phyloP scores from a whole-genome alignment of 257 asterid genomes.

The Lycium ferocissimum region DNA sequence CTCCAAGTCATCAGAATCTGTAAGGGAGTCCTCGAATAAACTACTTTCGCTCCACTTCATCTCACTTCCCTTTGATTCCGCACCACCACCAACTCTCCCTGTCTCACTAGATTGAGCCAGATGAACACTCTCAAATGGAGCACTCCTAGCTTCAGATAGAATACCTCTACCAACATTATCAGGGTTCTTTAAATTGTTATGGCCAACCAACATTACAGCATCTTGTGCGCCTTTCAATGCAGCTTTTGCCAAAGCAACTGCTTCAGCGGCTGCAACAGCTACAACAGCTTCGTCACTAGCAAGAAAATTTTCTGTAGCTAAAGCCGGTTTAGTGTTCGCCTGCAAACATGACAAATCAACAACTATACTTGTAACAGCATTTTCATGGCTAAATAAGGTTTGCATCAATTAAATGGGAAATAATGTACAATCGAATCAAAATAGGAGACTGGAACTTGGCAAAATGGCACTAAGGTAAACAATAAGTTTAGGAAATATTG shows the following conservation, averaged over 20 bases:
- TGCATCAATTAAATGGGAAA: constrained; percentile 3
- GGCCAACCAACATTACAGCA: constrained; percentile 66
- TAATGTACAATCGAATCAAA: neutral
- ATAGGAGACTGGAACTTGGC: constrained; percentile 11
- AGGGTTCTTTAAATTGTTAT: constrained; percentile 42
- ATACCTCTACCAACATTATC: constrained; percentile 34
- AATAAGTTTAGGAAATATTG: neutral
- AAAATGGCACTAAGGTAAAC: constrained; percentile 23
- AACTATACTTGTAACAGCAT: constrained; percentile 46
- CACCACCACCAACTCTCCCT: constrained; percentile 24
- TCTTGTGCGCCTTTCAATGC: constrained; percentile 88
- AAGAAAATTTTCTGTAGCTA: constrained; percentile 56
- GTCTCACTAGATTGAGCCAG: constrained; percentile 50
- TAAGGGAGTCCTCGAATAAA: constrained; percentile 38
- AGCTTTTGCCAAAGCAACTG: constrained; percentile 86
- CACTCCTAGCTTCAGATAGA: constrained; percentile 28
- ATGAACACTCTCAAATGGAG: constrained; percentile 40
- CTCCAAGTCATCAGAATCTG: constrained; percentile 61
- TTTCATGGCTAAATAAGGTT: constrained; percentile 61
- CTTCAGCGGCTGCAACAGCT: constrained; percentile 93
- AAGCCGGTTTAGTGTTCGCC: constrained; percentile 56
- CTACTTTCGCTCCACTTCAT: constrained; percentile 38
- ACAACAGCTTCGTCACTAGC: constrained; percentile 78
- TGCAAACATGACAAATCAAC: constrained; percentile 43
- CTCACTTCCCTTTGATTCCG: constrained; percentile 54